Percentiles rank a stretch among this genome's conserved stretches.
Evolutionary conservation across 23 red algal species (phyloP).

Genomic region (Gracilaria caudata): DNA sequence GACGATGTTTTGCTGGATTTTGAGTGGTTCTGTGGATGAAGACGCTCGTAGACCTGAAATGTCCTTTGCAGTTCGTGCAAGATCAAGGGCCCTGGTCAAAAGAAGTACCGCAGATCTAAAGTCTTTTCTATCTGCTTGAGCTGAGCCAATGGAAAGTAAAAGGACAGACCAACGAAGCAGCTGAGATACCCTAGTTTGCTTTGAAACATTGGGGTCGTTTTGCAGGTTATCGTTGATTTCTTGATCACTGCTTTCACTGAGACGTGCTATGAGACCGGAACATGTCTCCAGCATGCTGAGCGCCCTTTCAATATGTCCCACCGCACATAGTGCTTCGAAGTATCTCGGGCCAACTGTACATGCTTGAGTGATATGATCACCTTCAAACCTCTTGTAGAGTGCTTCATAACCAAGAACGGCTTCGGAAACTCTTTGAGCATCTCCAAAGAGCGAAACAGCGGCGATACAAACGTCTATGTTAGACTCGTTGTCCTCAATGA

Average conservation of each 20-base stretch:
- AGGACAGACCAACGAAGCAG: constrained; percentile 44
- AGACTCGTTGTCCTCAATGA: constrained; percentile 47
- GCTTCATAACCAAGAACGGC: constrained; percentile 55
- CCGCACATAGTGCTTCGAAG: constrained; percentile 46
- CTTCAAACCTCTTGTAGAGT: constrained; percentile 51
- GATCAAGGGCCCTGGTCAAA: constrained; percentile 41
- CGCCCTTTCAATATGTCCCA: constrained; percentile 37
- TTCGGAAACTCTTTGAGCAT: constrained; percentile 66
- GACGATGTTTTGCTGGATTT: constrained; percentile 29
- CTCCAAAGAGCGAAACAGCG: constrained; percentile 56
- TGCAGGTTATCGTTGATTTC: not conserved
- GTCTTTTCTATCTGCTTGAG: constrained; percentile 67
- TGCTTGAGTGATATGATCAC: not conserved
- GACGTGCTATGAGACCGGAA: constrained; percentile 20
- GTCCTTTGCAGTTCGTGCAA: constrained; percentile 41
- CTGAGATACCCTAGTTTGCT: not conserved
- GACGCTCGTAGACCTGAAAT: constrained; percentile 18
- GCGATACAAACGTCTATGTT: constrained; percentile 59
- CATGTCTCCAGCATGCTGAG: constrained; percentile 41
- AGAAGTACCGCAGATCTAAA: constrained; percentile 37
- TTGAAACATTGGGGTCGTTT: not conserved
- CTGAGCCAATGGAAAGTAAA: constrained; percentile 32
- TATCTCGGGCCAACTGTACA: constrained; percentile 54
- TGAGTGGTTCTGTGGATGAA: constrained; percentile 18
- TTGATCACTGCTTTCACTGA: not conserved